phyloP scores from a whole-genome alignment of 2,329 filamentous ascomycete genomes.

The Aspergillus transmontanensis region DNA sequence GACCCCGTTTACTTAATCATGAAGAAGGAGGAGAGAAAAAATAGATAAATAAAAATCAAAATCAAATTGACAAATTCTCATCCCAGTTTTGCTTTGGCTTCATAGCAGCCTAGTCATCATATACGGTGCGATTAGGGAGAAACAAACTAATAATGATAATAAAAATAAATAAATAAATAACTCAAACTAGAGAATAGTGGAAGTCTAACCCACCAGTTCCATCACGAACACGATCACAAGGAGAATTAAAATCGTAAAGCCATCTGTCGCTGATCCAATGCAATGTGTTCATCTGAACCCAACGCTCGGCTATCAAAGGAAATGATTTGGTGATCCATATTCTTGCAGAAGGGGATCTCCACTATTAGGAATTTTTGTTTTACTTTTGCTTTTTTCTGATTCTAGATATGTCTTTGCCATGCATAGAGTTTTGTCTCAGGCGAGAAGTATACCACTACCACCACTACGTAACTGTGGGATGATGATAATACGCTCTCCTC shows the following conservation, averaged over 20 bases:
- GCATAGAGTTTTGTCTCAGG: not conserved
- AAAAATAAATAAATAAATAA: not conserved
- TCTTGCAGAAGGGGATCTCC: not conserved
- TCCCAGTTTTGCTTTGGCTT: not conserved
- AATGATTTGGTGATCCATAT: not conserved
- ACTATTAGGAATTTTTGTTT: not conserved
- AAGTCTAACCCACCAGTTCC: not conserved
- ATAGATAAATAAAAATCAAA: not conserved
- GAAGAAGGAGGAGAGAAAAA: too few species aligned
- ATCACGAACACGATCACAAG: not conserved
- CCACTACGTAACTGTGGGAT: not conserved
- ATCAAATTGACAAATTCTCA: not conserved
- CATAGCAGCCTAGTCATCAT: not conserved
- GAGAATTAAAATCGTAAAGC: not conserved
- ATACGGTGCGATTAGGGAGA: not conserved
- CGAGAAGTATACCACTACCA: not conserved
- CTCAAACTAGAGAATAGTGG: not conserved
- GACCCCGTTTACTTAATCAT: not conserved
- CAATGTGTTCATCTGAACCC: not conserved
- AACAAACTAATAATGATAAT: not conserved
- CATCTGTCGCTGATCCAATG: not conserved
- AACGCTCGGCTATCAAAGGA: not conserved
- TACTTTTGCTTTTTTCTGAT: not conserved
- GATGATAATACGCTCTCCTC: slow-evolving; percentile 1
- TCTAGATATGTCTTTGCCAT: not conserved